These are phyloP conservation scores for Botrytis sinoallii DNA, from an alignment of 2,329 filamentous ascomycete species.

Conservation along the genomic window DNA sequence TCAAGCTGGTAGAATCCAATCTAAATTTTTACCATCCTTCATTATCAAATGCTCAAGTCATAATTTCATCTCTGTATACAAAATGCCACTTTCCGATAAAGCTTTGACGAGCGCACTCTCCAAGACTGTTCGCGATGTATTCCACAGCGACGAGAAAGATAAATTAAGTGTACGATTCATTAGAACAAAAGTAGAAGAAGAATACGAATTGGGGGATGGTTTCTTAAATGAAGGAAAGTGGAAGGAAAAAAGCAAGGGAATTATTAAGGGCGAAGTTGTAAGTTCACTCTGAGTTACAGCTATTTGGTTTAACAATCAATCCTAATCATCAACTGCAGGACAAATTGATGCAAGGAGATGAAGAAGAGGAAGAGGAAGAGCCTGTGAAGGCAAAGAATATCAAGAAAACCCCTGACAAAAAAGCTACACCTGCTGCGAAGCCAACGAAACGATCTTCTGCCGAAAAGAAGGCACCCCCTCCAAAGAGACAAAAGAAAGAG, in stretches of 20 bases:
- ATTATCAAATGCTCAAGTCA: not conserved
- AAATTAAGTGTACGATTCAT: conserved; percentile 55
- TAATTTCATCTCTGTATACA: not conserved
- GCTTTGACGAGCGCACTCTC: conserved; percentile 21
- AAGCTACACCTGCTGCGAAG: conserved; percentile 41
- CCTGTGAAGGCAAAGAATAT: conserved; percentile 40
- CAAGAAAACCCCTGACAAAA: conserved; percentile 13
- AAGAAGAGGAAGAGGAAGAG: conserved; percentile 42
- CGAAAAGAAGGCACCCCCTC: conserved; percentile 40
- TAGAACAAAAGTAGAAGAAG: conserved; percentile 50
- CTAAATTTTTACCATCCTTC: too few relatives aligned
- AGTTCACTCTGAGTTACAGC: conserved; percentile 28
- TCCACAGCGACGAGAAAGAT: conserved; percentile 34
- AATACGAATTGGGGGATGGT: conserved; percentile 47
- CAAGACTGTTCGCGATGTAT: conserved; percentile 18
- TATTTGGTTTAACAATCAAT: not conserved
- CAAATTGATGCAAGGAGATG: conserved; percentile 23
- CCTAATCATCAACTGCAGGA: conserved; percentile 9
- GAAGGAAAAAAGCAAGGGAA: conserved; percentile 56
- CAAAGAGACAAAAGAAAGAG: conserved; percentile 37
- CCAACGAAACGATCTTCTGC: conserved; percentile 40
- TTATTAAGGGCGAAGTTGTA: conserved; percentile 57
- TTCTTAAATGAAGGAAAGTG: conserved; percentile 51
- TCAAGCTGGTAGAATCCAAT: not conserved
- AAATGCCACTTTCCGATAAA: conserved; percentile 27